These are phyloP conservation scores for Phytopythium boreale DNA, from an alignment of 352 stramenopile species.

Conservation along the genomic window DNA sequence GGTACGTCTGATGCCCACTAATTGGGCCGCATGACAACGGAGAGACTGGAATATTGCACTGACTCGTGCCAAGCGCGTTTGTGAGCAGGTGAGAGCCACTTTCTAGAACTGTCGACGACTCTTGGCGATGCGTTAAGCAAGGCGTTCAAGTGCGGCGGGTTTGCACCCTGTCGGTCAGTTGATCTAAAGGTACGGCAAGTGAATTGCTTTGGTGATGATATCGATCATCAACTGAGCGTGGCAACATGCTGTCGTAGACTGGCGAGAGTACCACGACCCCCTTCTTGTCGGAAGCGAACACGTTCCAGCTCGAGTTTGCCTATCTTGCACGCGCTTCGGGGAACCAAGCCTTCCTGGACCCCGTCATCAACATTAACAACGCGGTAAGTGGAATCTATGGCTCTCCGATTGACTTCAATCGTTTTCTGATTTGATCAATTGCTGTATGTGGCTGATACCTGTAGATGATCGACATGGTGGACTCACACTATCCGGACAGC, in stretches of 20 bases:
- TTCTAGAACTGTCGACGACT: slow-evolving; percentile 35
- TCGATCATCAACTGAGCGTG: not conserved
- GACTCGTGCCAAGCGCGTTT: not conserved
- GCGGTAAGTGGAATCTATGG: slow-evolving; percentile 17
- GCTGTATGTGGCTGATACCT: not conserved
- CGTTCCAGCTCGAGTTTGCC: slow-evolving; percentile 67
- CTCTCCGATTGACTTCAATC: not conserved
- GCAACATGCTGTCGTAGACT: slow-evolving; percentile 9
- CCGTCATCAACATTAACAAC: slow-evolving; percentile 40
- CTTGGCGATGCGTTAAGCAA: slow-evolving; percentile 32
- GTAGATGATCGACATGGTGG: slow-evolving; percentile 30
- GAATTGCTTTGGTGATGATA: not conserved
- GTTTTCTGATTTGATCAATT: not conserved
- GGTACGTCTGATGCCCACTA: slow-evolving; percentile 10
- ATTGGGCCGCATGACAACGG: no score
- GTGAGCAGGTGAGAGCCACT: slow-evolving; percentile 29
- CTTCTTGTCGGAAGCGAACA: slow-evolving; percentile 42
- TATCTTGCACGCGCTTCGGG: slow-evolving; percentile 40
- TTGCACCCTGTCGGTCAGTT: slow-evolving; percentile 31
- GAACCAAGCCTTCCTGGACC: slow-evolving; percentile 29
- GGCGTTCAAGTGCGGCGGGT: slow-evolving; percentile 32
- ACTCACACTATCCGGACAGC: slow-evolving; percentile 29
- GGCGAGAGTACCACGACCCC: slow-evolving; percentile 13
- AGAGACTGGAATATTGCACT: not conserved
- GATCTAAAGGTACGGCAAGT: slow-evolving; percentile 29